Evolutionary conservation across 805 yeast genomes (phyloP), one percentile per base, ranked within the genome.

Genomic region (Saturnispora bothae): DNA sequence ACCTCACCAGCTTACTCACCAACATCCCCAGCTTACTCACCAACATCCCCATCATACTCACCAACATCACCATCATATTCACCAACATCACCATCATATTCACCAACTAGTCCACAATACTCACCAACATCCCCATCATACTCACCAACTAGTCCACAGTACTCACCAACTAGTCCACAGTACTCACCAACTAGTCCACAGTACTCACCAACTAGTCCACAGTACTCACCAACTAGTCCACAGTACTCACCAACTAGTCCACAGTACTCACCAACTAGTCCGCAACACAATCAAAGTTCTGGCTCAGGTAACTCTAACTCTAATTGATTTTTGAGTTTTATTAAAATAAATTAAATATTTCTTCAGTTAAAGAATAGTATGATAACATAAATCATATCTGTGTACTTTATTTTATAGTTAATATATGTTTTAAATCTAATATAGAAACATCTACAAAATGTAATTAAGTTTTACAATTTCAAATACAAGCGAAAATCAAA

Each of bases 101-200:
- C 72, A 0, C 79, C 79, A 46, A 71, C 78, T 0, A 78, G 88
- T 0, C 77, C 86, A 53, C 47, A 64, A 1, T 77, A 73, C 50
- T 65, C 73, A 0, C 79, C 79, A 45, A 71, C 78, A 0, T 77
- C 88, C 0, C 77, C 86, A 53, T 47, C 64, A 1, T 77, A 73
- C 51, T 66, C 73, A 0, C 79, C 79, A 45, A 71, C 78, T 0
- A 67, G 73, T 0, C 77, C 78, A 48, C 57, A 69, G 2, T 77
- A 76, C 56, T 63, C 73, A 1, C 83, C 88, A 30, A 77, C 88
- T 0, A 69, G 78, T 4, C 86, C 88, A 44, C 49, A 61, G 13
- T 79, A 78, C 51, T 70, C 81, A 0, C 94, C 95, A 45, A 82
- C 95, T 0, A 77, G 88, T 0, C 95, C 95, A 50, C 54, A 68